phyloP scores from a whole-genome alignment of 2,329 filamentous ascomycete species.

The Penicillium sp. region DNA sequence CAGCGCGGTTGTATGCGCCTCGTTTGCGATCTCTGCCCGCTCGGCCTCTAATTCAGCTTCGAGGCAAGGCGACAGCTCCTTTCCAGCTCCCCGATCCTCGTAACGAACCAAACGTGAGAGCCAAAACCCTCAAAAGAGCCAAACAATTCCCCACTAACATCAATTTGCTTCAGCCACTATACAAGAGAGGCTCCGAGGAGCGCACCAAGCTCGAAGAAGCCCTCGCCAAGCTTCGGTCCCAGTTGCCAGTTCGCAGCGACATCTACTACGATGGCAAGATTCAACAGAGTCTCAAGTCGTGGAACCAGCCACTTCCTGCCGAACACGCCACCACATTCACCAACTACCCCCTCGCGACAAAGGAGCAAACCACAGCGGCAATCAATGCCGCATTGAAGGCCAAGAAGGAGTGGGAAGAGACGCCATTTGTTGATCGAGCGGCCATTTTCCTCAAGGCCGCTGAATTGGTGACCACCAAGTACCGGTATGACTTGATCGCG shows the following conservation, averaged over 20 bases:
- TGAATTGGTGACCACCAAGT: constrained; percentile 83
- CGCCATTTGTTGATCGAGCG: constrained; percentile 86
- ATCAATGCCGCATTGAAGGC: constrained; percentile 81
- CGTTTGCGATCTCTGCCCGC: constrained; percentile 17
- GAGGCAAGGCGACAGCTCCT: constrained; percentile 33
- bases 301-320: constrained; percentile 35
- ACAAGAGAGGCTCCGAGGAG: constrained; percentile 38
- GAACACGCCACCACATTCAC: constrained; percentile 64
- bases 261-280: constrained; percentile 36
- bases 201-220: constrained; percentile 39
- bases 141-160: not conserved
- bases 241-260: constrained; percentile 39
- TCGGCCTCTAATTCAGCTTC: constrained; percentile 21
- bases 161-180: constrained; percentile 25
- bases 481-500: constrained; percentile 92
- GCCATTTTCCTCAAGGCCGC: constrained; percentile 93
- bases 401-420: constrained; percentile 78
- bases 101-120: constrained; percentile 42
- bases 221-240: constrained; percentile 36
- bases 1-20: constrained; percentile 20
- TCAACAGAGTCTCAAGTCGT: constrained; percentile 30
- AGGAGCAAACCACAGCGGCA: constrained; percentile 72
- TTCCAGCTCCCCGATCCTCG: constrained; percentile 38
- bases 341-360: constrained; percentile 77
- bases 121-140: not conserved